Evolutionary conservation across 148 eudicot species (phyloP).

Genomic region (Bassia scoparia): DNA sequence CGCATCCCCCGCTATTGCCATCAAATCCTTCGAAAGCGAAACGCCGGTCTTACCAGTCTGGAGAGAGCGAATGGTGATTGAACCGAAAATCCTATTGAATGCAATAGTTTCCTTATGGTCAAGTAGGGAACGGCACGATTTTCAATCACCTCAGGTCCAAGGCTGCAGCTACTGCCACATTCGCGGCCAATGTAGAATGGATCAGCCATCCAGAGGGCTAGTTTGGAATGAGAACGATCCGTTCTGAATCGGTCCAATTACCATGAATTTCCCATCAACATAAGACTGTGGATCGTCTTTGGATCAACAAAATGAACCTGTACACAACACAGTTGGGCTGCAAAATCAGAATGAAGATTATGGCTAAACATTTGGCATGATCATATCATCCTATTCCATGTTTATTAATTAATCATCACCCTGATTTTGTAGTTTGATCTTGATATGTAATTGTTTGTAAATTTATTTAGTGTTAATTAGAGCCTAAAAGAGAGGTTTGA

Average conservation of each 20-base stretch:
- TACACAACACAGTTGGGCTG: conserved; percentile 33
- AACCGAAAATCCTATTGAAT: conserved; percentile 16
- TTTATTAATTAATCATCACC: neutral
- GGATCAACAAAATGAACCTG: conserved; percentile 14
- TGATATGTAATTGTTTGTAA: conserved; percentile 20
- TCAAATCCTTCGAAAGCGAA: conserved; percentile 43
- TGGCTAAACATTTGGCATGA: conserved; percentile 29
- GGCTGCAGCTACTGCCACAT: conserved; percentile 54
- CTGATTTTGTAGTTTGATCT: conserved; percentile 1
- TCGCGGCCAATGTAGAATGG: conserved; percentile 34
- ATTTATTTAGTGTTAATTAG: neutral
- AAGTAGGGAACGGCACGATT: conserved; percentile 8
- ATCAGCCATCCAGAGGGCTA: conserved; percentile 6
- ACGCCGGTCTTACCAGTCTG: too few relatives aligned
- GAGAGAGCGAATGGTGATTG: too few relatives aligned
- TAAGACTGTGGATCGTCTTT: neutral
- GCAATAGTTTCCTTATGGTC: conserved; percentile 27
- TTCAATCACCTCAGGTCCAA: conserved; percentile 26
- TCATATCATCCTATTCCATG: neutral
- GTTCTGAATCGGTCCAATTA: conserved; percentile 26
- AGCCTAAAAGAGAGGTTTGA: neutral
- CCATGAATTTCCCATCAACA: conserved; percentile 4
- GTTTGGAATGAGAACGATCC: conserved; percentile 39
- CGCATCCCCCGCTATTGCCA: conserved; percentile 55
- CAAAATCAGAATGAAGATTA: conserved; percentile 34